Conservation (phyloP, 1,284 basidiomycete species). For the Tilletia indica region DNA sequence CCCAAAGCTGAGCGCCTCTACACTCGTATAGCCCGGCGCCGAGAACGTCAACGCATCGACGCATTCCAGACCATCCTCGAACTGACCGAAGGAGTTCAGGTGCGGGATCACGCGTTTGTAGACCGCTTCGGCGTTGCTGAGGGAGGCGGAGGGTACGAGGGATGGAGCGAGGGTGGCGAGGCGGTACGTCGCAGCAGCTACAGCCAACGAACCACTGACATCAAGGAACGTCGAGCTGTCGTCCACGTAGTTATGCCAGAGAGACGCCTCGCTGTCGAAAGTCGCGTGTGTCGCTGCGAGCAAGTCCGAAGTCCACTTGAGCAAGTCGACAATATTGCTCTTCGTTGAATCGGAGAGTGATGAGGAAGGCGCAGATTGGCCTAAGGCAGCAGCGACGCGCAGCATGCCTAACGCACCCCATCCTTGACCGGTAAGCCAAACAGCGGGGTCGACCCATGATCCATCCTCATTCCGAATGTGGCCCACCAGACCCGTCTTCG, state of each 20-base stretch:
- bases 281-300: not conserved
- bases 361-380: not conserved
- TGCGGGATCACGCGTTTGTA: conserved; percentile 4
- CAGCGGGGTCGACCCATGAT: conserved; percentile 5
- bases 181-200: not conserved
- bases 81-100: not conserved
- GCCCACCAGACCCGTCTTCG: not conserved
- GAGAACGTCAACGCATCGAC: not conserved
- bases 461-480: conserved; percentile 14
- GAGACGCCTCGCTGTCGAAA: not conserved
- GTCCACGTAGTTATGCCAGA: conserved; percentile 12
- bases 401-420: conserved; percentile 12
- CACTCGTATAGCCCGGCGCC: not conserved
- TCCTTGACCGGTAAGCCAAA: conserved; percentile 10
- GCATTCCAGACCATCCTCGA: not conserved
- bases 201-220: not conserved
- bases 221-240: conserved; percentile 5
- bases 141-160: not conserved
- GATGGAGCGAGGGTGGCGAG: not conserved
- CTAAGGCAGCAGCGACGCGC: conserved; percentile 1
- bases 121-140: conserved; percentile 1
- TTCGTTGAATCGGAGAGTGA: not conserved
- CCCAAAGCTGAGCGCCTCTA: conserved; percentile 15
- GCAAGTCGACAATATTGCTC: not conserved
- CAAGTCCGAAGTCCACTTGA: not conserved